phyloP scores from a whole-genome alignment of 306 rosid genomes.

The Vicia sativa region DNA sequence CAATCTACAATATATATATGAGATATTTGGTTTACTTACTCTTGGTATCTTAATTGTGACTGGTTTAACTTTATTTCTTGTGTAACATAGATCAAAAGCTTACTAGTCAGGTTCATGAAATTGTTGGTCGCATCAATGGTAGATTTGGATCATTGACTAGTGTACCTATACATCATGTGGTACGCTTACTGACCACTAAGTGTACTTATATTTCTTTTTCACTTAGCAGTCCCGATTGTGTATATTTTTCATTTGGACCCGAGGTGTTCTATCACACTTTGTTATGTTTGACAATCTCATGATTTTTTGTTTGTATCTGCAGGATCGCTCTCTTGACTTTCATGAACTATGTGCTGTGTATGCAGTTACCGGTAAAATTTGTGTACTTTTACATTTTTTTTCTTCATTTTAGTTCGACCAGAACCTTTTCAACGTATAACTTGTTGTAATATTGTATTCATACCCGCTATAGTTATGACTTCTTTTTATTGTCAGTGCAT shows the following conservation, averaged over 20 bases:
- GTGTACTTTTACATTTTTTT: conserved; percentile 17
- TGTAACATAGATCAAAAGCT: conserved; percentile 84
- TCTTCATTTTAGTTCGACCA: conserved; percentile 1
- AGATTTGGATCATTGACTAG: conserved; percentile 94
- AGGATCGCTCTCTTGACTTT: conserved; percentile 97
- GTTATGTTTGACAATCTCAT: conserved; percentile 41
- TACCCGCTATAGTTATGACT: conserved; percentile 4
- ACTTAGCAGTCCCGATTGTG: too few species aligned
- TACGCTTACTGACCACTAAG: conserved; percentile 31
- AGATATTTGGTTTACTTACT: neutral
- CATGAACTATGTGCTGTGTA: conserved; percentile 91
- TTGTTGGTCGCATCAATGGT: conserved; percentile 98
- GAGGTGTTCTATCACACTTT: too few species aligned
- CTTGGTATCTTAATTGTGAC: conserved; percentile 17
- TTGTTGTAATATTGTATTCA: neutral
- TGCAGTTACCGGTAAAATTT: conserved; percentile 84
- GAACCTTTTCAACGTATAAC: neutral
- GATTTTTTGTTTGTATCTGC: conserved; percentile 39
- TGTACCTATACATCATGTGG: conserved; percentile 96
- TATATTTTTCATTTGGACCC: too few species aligned
- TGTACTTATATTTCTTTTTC: too few species aligned
- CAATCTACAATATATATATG: too few species aligned
- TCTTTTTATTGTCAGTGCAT: conserved; percentile 1
- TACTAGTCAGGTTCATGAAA: conserved; percentile 97
- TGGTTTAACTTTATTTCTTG: conserved; percentile 31